Conservation (phyloP, 768 basidiomycete genomes). For the Pholiota molesta region DNA sequence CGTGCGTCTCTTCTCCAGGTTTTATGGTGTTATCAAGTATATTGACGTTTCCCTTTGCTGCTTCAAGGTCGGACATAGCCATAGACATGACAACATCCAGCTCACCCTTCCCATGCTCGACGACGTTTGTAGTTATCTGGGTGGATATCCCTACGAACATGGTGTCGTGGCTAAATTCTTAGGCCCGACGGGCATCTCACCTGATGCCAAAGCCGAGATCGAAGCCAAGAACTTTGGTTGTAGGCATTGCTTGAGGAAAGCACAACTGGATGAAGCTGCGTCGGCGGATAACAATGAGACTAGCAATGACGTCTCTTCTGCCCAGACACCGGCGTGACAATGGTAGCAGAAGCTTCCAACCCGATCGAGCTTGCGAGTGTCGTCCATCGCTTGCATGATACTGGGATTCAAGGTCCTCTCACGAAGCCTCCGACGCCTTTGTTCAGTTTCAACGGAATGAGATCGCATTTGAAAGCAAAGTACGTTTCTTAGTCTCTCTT, state of each 20-base stretch:
- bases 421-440: constrained; percentile 24
- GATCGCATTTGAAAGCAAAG: constrained; percentile 68
- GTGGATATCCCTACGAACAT: constrained; percentile 20
- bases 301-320: background rate
- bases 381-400: constrained; percentile 14
- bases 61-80: constrained; percentile 62
- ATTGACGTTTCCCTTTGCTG: background rate
- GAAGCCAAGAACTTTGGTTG: constrained; percentile 50
- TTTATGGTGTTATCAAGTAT: background rate
- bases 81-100: constrained; percentile 59
- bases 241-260: constrained; percentile 46
- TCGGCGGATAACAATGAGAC: constrained; percentile 2
- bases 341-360: background rate
- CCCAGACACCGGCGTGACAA: background rate
- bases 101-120: constrained; percentile 18
- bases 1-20: constrained; percentile 34
- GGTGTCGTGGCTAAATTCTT: constrained; percentile 13
- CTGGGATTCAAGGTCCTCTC: constrained; percentile 14
- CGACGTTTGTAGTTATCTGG: constrained; percentile 13
- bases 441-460: constrained; percentile 57
- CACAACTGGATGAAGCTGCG: constrained; percentile 12
- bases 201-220: constrained; percentile 30
- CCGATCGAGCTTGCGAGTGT: constrained; percentile 9
- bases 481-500: constrained; percentile 31
- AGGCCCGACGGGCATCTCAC: background rate